A percentile compares a stretch with the other conserved stretches of the same genome.
These are phyloP conservation scores for Metarhizium anisopliae DNA, from an alignment of 2,329 filamentous ascomycete genomes.

Conservation along the genomic window DNA sequence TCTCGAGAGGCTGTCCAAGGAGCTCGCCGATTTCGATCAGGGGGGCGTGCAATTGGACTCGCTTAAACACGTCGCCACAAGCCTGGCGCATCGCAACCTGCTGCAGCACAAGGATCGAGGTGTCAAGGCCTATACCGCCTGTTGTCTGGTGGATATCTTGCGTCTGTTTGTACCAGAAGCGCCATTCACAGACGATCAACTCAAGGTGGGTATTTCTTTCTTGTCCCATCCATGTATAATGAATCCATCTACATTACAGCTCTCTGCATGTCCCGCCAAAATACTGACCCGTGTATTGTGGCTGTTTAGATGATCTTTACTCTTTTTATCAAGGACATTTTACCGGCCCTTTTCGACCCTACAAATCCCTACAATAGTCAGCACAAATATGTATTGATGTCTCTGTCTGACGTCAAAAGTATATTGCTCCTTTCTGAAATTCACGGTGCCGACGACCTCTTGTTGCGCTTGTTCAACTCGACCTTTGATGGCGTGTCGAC, in stretches of 20 bases:
- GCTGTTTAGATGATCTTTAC: slow-evolving; percentile 74
- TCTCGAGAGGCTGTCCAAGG: slow-evolving; percentile 70
- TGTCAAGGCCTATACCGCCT: slow-evolving; percentile 79
- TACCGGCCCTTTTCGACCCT: slow-evolving; percentile 79
- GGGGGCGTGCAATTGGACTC: slow-evolving; percentile 77
- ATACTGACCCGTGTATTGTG: slow-evolving; percentile 4
- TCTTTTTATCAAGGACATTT: slow-evolving; percentile 72
- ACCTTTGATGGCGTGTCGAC: slow-evolving; percentile 89
- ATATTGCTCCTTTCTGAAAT: slow-evolving; percentile 87
- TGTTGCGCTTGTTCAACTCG: slow-evolving; percentile 72
- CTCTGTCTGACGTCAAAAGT: slow-evolving; percentile 87
- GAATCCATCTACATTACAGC: too few relatives aligned
- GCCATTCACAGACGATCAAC: slow-evolving; percentile 80
- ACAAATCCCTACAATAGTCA: slow-evolving; percentile 86
- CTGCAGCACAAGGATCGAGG: slow-evolving; percentile 88
- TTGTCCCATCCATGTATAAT: background rate
- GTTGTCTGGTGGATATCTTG: slow-evolving; percentile 88
- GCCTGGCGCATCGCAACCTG: slow-evolving; percentile 73
- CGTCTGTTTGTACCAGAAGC: slow-evolving; percentile 90
- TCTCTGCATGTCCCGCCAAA: background rate
- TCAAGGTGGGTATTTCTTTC: slow-evolving; percentile 58
- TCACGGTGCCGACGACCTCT: slow-evolving; percentile 68
- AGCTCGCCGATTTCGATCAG: slow-evolving; percentile 80
- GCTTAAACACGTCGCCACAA: slow-evolving; percentile 73
- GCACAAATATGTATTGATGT: slow-evolving; percentile 83